Percentiles rank a stretch among this genome's conserved stretches.
phyloP scores from a whole-genome alignment of 1,284 basidiomycete genomes.

The Ceratobasidium papillatum region DNA sequence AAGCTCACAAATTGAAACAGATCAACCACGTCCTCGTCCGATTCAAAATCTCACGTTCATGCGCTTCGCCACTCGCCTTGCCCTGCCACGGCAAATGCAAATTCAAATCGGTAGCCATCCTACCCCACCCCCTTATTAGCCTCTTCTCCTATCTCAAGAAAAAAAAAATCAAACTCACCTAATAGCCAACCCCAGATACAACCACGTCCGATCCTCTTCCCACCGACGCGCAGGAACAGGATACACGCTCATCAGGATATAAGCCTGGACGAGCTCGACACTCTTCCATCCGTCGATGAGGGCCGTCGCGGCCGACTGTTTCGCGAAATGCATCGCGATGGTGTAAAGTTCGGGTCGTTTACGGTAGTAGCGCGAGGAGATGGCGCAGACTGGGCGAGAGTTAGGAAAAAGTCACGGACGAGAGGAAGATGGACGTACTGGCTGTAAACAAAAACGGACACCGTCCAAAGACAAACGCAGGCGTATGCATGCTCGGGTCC shows the following conservation, averaged over 20 bases:
- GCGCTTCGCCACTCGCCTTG: conserved; percentile 70
- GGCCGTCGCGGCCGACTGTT: conserved; percentile 78
- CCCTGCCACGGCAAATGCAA: conserved; percentile 73
- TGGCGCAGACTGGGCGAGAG: conserved; percentile 69
- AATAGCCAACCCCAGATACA: conserved; percentile 81
- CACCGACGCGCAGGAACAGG: conserved; percentile 78
- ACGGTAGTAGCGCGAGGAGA: conserved; percentile 76
- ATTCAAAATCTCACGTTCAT: conserved; percentile 83
- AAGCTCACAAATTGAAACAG: conserved; percentile 70
- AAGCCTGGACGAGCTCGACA: conserved; percentile 74
- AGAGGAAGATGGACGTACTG: conserved; percentile 59
- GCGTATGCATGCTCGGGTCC: conserved; percentile 76
- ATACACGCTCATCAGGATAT: conserved; percentile 80
- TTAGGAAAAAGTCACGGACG: background rate
- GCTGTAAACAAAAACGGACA: conserved; percentile 86
- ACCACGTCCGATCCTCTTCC: conserved; percentile 85
- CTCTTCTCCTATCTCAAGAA: too few species aligned
- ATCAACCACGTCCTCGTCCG: conserved; percentile 84
- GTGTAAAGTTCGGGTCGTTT: conserved; percentile 82
- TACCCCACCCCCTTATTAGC: too few species aligned
- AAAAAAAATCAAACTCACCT: conserved; percentile 65
- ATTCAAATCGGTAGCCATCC: conserved; percentile 84
- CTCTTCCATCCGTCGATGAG: conserved; percentile 84
- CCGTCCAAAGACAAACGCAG: conserved; percentile 73
- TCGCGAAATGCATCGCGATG: conserved; percentile 87